A percentile compares a stretch with the other conserved stretches of the same genome.
Conservation (phyloP, 1,284 basidiomycete genomes). For the Rhodofomes roseus region DNA sequence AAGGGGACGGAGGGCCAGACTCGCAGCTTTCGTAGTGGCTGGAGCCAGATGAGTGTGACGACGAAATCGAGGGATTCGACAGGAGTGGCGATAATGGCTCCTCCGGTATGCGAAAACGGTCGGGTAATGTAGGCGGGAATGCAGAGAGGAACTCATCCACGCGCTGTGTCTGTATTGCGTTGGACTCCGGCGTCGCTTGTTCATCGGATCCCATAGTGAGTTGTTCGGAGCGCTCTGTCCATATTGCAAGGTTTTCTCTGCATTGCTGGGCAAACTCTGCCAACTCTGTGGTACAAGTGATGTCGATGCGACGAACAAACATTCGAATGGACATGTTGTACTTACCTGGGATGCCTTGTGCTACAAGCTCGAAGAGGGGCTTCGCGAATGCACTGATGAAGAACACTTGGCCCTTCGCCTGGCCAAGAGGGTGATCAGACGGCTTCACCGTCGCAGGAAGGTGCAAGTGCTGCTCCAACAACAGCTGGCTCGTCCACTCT, state of each 20-base stretch:
- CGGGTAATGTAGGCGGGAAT: slow-evolving; percentile 60
- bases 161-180: slow-evolving; percentile 32
- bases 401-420: slow-evolving; percentile 86
- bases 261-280: slow-evolving; percentile 60
- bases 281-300: slow-evolving; percentile 46
- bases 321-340: slow-evolving; percentile 8
- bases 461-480: slow-evolving; percentile 73
- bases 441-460: slow-evolving; percentile 72
- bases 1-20: slow-evolving; percentile 25
- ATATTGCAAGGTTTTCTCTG: slow-evolving; percentile 58
- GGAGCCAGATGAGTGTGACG: slow-evolving; percentile 14
- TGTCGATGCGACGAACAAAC: neutral
- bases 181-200: slow-evolving; percentile 8
- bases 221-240: slow-evolving; percentile 51
- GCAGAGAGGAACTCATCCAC: slow-evolving; percentile 52
- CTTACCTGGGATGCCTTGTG: slow-evolving; percentile 71
- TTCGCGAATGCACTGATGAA: slow-evolving; percentile 83
- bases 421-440: slow-evolving; percentile 61
- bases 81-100: slow-evolving; percentile 14
- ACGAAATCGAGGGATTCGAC: slow-evolving; percentile 12
- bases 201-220: slow-evolving; percentile 27
- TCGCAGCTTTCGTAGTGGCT: slow-evolving; percentile 29
- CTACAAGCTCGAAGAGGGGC: slow-evolving; percentile 77
- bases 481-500: slow-evolving; percentile 88
- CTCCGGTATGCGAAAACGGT: slow-evolving; percentile 22